Conservation (phyloP, 495 filamentous ascomycete genomes). For the Lentithecium fluviatile region DNA sequence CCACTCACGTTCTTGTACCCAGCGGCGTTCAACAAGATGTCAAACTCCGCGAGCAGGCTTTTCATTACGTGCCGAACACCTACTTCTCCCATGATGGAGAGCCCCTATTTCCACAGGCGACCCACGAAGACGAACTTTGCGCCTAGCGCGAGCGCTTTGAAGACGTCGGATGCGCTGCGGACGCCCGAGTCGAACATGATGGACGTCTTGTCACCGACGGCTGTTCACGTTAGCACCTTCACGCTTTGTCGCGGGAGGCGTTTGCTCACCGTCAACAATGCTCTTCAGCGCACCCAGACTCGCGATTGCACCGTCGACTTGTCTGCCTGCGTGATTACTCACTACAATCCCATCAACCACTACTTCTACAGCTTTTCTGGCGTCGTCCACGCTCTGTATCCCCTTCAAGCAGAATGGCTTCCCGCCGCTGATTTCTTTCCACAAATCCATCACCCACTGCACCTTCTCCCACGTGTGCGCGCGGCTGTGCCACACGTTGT, state of each 20-base stretch:
- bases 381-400: slow-evolving; percentile 56
- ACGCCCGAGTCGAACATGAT: slow-evolving; percentile 66
- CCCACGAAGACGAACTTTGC: slow-evolving; percentile 66
- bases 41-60: slow-evolving; percentile 63
- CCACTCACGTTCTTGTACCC: slow-evolving; percentile 57
- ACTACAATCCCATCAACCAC: slow-evolving; percentile 45
- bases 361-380: slow-evolving; percentile 41
- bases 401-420: slow-evolving; percentile 51
- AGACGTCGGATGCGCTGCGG: slow-evolving; percentile 55
- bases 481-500: slow-evolving; percentile 63
- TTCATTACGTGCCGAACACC: slow-evolving; percentile 53
- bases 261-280: slow-evolving; percentile 54
- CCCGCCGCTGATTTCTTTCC: slow-evolving; percentile 34
- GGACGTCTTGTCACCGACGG: slow-evolving; percentile 52
- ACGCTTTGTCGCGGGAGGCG: background rate
- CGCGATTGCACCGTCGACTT: slow-evolving; percentile 63
- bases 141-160: slow-evolving; percentile 63
- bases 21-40: slow-evolving; percentile 65
- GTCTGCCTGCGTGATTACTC: slow-evolving; percentile 55
- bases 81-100: slow-evolving; percentile 59
- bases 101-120: slow-evolving; percentile 61
- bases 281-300: slow-evolving; percentile 63
- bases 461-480: slow-evolving; percentile 62
- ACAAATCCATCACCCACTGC: slow-evolving; percentile 34
- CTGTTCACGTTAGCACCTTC: slow-evolving; percentile 4